phyloP scores from a whole-genome alignment of 2,329 filamentous ascomycete species.

The Neonectria neomacrospora region DNA sequence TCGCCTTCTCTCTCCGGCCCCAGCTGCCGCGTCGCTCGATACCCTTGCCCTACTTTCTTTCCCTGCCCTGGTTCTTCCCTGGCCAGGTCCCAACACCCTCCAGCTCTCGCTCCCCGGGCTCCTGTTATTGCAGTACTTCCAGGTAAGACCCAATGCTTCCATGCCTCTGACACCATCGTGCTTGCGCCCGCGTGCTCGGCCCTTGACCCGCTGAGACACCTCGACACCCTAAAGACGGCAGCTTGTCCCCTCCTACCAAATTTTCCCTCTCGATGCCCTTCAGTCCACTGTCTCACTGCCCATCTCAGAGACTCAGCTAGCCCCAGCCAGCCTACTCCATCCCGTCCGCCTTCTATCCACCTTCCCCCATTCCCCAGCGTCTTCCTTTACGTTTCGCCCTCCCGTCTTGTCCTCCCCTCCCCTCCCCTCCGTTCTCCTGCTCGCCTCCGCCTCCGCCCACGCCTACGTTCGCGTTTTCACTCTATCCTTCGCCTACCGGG shows the following conservation, averaged over 20 bases:
- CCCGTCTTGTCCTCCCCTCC: background rate
- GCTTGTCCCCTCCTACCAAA: conserved; percentile 34
- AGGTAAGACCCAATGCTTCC: conserved; percentile 41
- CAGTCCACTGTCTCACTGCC: conserved; percentile 28
- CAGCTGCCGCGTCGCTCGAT: conserved; percentile 38
- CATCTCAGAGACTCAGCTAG: conserved; percentile 17
- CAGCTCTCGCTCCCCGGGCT: conserved; percentile 37
- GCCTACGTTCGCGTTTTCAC: conserved; percentile 2
- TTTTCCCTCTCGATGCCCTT: conserved; percentile 32
- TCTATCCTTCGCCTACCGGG: conserved; percentile 3
- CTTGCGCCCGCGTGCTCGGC: conserved; percentile 39
- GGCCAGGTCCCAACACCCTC: conserved; percentile 38
- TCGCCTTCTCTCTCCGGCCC: conserved; percentile 39
- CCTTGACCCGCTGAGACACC: conserved; percentile 32
- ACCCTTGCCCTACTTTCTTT: conserved; percentile 33
- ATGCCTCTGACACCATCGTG: conserved; percentile 41
- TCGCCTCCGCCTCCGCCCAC: conserved; percentile 16
- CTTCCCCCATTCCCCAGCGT: conserved; percentile 29
- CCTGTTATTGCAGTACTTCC: conserved; percentile 34
- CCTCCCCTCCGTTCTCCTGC: conserved; percentile 2
- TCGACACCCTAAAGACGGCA: conserved; percentile 26
- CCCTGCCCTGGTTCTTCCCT: conserved; percentile 39
- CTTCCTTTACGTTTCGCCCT: conserved; percentile 16
- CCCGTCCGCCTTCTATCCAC: conserved; percentile 28
- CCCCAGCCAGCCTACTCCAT: conserved; percentile 17